Conservation (phyloP, 2,329 filamentous ascomycete species). For the Talaromyces sp. region DNA sequence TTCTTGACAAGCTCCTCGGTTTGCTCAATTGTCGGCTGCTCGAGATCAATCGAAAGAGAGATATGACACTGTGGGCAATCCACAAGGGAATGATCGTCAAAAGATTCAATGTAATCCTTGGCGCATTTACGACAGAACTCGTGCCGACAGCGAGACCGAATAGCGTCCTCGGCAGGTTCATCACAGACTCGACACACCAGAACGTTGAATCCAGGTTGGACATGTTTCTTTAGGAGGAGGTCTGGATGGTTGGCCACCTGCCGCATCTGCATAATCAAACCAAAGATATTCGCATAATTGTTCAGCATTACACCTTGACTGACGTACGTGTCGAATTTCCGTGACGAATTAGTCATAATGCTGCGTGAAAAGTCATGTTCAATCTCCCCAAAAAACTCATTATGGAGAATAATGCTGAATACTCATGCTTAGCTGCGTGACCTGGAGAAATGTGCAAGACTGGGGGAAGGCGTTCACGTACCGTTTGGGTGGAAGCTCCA, state of each 20-base stretch:
- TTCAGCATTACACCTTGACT: conserved; percentile 91
- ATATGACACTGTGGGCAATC: conserved; percentile 91
- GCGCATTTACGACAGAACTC: conserved; percentile 86
- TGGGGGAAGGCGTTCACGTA: conserved; percentile 31
- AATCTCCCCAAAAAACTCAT: conserved; percentile 94
- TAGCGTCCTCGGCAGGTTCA: conserved; percentile 91
- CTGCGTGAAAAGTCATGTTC: conserved; percentile 94
- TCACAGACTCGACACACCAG: conserved; percentile 94
- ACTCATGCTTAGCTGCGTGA: background rate
- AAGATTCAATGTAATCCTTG: conserved; percentile 77
- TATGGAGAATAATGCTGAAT: conserved; percentile 72
- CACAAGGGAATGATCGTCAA: conserved; percentile 62
- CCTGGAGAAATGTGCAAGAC: background rate
- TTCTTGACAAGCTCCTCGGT: conserved; percentile 87
- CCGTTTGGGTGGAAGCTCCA: conserved; percentile 96
- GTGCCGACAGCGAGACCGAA: conserved; percentile 88
- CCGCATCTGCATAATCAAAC: conserved; percentile 98
- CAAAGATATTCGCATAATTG: conserved; percentile 99
- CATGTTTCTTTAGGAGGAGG: conserved; percentile 84
- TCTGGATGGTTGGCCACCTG: conserved; percentile 97
- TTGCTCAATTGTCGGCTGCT: conserved; percentile 93
- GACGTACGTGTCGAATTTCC: conserved; percentile 94
- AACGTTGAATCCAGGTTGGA: conserved; percentile 83
- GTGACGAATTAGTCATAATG: conserved; percentile 88
- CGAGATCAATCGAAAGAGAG: conserved; percentile 82